These are phyloP conservation scores for Cicer chorassanicum DNA, from an alignment of 306 rosid genomes.

Conservation along the genomic window DNA sequence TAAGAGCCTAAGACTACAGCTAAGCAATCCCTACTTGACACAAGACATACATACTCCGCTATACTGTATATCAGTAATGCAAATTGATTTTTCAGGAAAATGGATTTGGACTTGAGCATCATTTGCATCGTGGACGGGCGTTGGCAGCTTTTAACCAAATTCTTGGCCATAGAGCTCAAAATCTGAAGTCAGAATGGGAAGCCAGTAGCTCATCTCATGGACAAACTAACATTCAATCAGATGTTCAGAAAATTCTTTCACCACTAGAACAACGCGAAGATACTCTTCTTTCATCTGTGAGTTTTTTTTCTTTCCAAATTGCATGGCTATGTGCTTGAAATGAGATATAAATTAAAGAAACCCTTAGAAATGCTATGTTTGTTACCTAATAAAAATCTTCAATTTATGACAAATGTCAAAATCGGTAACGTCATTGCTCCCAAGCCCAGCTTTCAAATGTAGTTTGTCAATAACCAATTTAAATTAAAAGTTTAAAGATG, in stretches of 20 bases:
- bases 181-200: conserved; percentile 68
- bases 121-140: conserved; percentile 93
- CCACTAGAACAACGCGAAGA: conserved; percentile 73
- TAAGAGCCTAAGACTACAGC: too few relatives aligned
- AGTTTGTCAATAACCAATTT: conserved; percentile 27
- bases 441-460: conserved; percentile 14
- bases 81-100: conserved; percentile 66
- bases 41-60: too few relatives aligned
- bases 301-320: conserved; percentile 41
- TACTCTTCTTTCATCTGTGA: conserved; percentile 78
- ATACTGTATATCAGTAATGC: conserved; percentile 35
- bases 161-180: conserved; percentile 73
- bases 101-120: conserved; percentile 88
- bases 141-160: conserved; percentile 84
- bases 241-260: conserved; percentile 84
- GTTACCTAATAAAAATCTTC: background rate
- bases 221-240: conserved; percentile 79
- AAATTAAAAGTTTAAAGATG: conserved; percentile 26
- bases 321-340: conserved; percentile 26
- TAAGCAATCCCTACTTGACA: too few relatives aligned
- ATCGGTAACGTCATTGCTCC: conserved; percentile 13
- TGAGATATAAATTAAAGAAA: conserved; percentile 36
- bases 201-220: conserved; percentile 53
- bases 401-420: conserved; percentile 25
- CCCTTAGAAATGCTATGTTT: conserved; percentile 27